Base-by-base conservation (phyloP, 441 rosid genomes). In the Viola pubescens region DNA sequence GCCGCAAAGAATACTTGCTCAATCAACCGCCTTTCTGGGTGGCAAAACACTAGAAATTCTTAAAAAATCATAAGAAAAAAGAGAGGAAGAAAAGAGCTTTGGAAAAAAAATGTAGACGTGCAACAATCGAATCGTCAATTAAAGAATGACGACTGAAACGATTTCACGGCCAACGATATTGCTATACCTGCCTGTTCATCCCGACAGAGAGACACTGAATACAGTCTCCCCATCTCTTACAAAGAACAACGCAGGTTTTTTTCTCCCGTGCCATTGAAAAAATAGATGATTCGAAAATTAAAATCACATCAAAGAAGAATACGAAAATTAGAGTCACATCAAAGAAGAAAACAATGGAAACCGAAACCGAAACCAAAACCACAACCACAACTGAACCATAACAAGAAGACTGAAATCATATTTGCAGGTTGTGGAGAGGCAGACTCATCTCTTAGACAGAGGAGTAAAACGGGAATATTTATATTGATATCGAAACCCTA, bases 71-170 rank as follows among this genome's bases (percentile, higher is more conserved):
- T 9, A 10, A 19, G 34, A 19, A 3, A 19, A 5, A 14, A 45
- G 0, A 34, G 10, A 47, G 9, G 1, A 47, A 58, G 37, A 7
- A 58, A 50, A 3, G 37, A 43, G 12, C 2, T 12, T 9, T 6
- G 1, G 4, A 34, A 6, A 53, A 63, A 50, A 26, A 38, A 65
- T 86, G 82, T 84, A 66, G 88, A 82, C 84, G 75, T 82, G 91
- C 80, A 87, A 84, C 91, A 84, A 84, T 82, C 91, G 75, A 72
- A 78, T 76, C 87, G 95, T 66, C 84, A 78, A 87, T 64, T 58
- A 19, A 63, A 7, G 58, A 65, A 71, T 46, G 75, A 81, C 95
- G 89, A 77, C 82, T 74, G 95, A 87, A 87, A 87, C 91, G 95
- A 85, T 87, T 75, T 82, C 95, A 79, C 86, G 86, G 86, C 91